Evolutionary conservation across 768 basidiomycete genomes (phyloP).

Genomic region (Calocybe gangraenosa): DNA sequence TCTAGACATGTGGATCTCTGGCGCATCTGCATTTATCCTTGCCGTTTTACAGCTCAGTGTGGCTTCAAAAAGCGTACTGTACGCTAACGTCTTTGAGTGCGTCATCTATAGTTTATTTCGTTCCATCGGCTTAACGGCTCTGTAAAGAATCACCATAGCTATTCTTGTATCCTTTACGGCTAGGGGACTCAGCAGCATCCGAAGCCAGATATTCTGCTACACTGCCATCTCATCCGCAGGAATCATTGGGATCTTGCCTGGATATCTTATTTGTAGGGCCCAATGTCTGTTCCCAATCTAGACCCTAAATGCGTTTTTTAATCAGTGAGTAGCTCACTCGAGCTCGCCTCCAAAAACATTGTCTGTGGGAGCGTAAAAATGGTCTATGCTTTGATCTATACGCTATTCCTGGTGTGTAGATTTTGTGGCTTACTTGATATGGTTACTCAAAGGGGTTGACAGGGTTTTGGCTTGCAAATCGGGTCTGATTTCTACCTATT

Average conservation of each 20-base stretch:
- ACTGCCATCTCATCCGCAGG: conserved; percentile 85
- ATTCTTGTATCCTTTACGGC: conserved; percentile 79
- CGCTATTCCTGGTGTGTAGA: conserved; percentile 57
- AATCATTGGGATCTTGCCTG: conserved; percentile 88
- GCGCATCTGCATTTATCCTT: conserved; percentile 61
- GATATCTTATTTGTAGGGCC: conserved; percentile 71
- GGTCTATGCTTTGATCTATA: conserved; percentile 87
- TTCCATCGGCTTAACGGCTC: conserved; percentile 10
- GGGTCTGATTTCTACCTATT: conserved; percentile 78
- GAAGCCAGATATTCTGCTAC: conserved; percentile 80
- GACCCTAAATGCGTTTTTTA: conserved; percentile 8
- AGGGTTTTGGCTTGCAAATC: conserved; percentile 82
- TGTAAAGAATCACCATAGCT: conserved; percentile 69
- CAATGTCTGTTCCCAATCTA: not conserved
- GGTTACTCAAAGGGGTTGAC: not conserved
- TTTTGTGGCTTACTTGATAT: not conserved
- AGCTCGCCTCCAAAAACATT: conserved; percentile 83
- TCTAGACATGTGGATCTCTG: conserved; percentile 83
- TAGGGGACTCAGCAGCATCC: conserved; percentile 78
- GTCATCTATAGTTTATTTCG: conserved; percentile 20
- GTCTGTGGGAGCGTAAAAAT: conserved; percentile 82
- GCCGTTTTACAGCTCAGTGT: conserved; percentile 69
- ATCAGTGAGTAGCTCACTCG: conserved; percentile 73
- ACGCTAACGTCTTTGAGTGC: conserved; percentile 91
- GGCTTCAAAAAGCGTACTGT: conserved; percentile 72